Conservation (phyloP, 768 basidiomycete species). For the Mycena polygramma region DNA sequence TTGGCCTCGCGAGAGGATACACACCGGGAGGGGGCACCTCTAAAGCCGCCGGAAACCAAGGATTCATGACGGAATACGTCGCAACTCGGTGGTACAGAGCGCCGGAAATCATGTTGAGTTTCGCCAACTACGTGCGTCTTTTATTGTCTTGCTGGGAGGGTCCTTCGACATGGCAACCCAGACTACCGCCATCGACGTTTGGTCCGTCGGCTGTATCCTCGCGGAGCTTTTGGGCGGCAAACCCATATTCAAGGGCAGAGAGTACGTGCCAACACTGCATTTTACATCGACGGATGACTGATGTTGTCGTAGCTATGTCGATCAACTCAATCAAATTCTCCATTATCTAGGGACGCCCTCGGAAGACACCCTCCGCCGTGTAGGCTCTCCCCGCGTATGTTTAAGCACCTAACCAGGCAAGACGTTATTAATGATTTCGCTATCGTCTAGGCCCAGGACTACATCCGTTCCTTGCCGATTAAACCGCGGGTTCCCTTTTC, state of each 20-base stretch:
- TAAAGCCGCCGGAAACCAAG: slow-evolving; percentile 82
- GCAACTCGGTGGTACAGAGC: slow-evolving; percentile 99
- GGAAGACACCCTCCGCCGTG: slow-evolving; percentile 95
- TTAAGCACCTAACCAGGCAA: neutral
- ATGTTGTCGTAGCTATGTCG: slow-evolving; percentile 80
- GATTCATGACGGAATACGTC: slow-evolving; percentile 99
- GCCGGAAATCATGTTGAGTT: slow-evolving; percentile 99
- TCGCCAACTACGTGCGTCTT: slow-evolving; percentile 87
- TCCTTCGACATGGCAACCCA: slow-evolving; percentile 46
- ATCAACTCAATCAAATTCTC: slow-evolving; percentile 97
- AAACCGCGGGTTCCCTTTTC: slow-evolving; percentile 94
- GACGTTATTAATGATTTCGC: slow-evolving; percentile 6
- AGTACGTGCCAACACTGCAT: slow-evolving; percentile 65
- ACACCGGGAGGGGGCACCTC: slow-evolving; percentile 85
- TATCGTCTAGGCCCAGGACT: slow-evolving; percentile 95
- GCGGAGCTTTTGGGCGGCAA: slow-evolving; percentile 94
- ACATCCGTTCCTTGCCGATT: slow-evolving; percentile 97
- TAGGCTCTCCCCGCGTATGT: slow-evolving; percentile 92
- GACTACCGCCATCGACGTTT: slow-evolving; percentile 94
- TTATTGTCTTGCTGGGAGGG: slow-evolving; percentile 5
- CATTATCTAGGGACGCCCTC: slow-evolving; percentile 99
- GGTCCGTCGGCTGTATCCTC: slow-evolving; percentile 96
- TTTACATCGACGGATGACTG: slow-evolving; percentile 24
- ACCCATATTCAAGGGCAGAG: slow-evolving; percentile 97
- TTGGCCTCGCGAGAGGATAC: slow-evolving; percentile 95